A percentile compares a stretch with the other conserved stretches of the same genome.
Evolutionary conservation across 257 asterid species (phyloP).

Genomic region (Solanum sitiens): DNA sequence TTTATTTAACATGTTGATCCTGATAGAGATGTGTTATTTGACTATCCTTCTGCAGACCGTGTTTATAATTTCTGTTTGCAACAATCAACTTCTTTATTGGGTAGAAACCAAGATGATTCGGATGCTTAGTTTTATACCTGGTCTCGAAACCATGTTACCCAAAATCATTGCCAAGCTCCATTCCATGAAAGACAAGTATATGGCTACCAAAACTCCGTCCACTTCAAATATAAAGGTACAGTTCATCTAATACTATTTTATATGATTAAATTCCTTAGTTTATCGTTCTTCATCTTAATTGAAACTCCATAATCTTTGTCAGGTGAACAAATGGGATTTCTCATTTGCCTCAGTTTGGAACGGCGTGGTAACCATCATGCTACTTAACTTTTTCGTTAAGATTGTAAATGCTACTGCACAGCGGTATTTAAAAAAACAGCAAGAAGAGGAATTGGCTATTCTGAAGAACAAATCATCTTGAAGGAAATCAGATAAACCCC

Average conservation of each 20-base stretch:
- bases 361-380: slow-evolving; percentile 76
- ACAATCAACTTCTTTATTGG: slow-evolving; percentile 93
- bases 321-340: slow-evolving; percentile 67
- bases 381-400: slow-evolving; percentile 60
- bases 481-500: neutral
- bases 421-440: slow-evolving; percentile 50
- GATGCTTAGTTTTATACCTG: slow-evolving; percentile 78
- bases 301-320: neutral
- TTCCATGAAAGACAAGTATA: slow-evolving; percentile 71
- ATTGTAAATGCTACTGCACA: slow-evolving; percentile 74
- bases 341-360: slow-evolving; percentile 67
- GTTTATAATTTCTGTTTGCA: slow-evolving; percentile 80
- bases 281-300: neutral
- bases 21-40: neutral
- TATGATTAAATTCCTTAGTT: neutral
- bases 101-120: slow-evolving; percentile 76
- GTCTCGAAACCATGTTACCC: slow-evolving; percentile 48
- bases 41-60: slow-evolving; percentile 48
- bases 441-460: slow-evolving; percentile 42
- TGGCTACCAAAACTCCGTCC: slow-evolving; percentile 41
- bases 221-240: slow-evolving; percentile 51
- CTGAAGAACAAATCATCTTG: slow-evolving; percentile 39
- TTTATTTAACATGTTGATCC: neutral
- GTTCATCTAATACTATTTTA: neutral
- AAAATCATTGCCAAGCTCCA: slow-evolving; percentile 64